A percentile compares a stretch with the other conserved stretches of the same genome.
phyloP scores from a whole-genome alignment of 495 filamentous ascomycete species.

The Hypoxylon cercidicola region DNA sequence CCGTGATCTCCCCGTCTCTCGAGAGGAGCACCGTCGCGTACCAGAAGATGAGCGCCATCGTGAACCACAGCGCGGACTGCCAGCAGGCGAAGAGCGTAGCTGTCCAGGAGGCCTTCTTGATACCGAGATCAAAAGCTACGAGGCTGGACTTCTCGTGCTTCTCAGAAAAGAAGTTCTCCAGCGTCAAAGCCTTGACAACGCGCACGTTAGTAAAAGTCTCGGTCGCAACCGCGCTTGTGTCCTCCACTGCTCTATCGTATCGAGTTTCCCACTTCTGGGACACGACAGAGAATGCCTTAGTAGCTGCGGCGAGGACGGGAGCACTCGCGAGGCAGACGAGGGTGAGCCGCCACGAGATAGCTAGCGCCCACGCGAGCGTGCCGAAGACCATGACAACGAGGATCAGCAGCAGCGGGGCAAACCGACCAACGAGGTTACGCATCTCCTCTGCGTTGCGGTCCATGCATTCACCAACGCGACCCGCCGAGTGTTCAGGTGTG shows the following conservation, averaged over 20 bases:
- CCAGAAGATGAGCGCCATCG: conserved; percentile 85
- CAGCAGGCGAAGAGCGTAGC: conserved; percentile 81
- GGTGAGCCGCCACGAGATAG: conserved; percentile 83
- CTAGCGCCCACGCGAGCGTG: conserved; percentile 77
- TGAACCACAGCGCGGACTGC: conserved; percentile 74
- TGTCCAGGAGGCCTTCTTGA: conserved; percentile 68
- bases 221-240: conserved; percentile 68
- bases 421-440: conserved; percentile 81
- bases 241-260: conserved; percentile 68
- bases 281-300: conserved; percentile 67
- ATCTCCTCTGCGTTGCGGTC: conserved; percentile 90
- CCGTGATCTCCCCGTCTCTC: conserved; percentile 51
- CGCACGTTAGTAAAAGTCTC: conserved; percentile 87
- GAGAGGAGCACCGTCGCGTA: conserved; percentile 75
- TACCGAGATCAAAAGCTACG: conserved; percentile 63
- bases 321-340: conserved; percentile 75
- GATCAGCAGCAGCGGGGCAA: conserved; percentile 74
- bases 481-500: conserved; percentile 69
- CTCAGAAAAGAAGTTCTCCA: conserved; percentile 77
- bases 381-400: conserved; percentile 70
- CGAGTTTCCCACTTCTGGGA: conserved; percentile 76
- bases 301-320: conserved; percentile 74
- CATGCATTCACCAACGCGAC: conserved; percentile 72
- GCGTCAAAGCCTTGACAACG: conserved; percentile 79
- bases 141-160: conserved; percentile 68